Base-by-base conservation (phyloP, 306 rosid species). In the Citrullus colocynthis region DNA sequence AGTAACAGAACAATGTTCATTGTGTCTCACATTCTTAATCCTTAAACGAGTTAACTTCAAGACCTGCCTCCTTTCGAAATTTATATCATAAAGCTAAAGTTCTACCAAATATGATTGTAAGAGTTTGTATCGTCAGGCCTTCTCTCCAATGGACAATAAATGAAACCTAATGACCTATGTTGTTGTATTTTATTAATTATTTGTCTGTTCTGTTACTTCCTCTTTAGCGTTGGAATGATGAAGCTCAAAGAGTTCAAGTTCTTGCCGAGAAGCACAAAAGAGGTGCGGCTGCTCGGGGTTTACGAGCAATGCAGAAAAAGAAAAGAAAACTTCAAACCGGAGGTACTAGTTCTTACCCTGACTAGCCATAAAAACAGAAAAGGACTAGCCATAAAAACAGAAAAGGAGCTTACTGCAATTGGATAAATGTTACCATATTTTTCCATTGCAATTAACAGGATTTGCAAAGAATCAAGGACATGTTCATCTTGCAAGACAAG, bases 191-290 rank as follows among this genome's bases (percentile, higher is more conserved):
- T 64, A 66, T 76, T 42, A 65, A 45, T 81, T 78, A 51, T 59
- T 44, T 73, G 78, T 62, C 58, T 82, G 78, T 61, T 49, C 76
- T 17, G 28, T 36, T 39, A 3, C 3, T 32, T 63, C 11, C 28
- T 67, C 63, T 82, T 55, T 83, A 93, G 98, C 45, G n/a, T 83
- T 93, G 96, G 96, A 86, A 78, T 79, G 45, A 88, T 75, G 96
- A 93, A 89, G 85, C 91, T 69, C 86, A 88, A 79, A 85, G 97
- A 85, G 66, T 79, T 20, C 71, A 70, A 79, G 96, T 90, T 78
- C 90, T 93, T 71, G 82, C 84, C 58, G 96, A 93, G 90, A 90
- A 93, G 85, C 96, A 93, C 84, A 78, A 18, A 85, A 83, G 93
- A 18, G 94, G 98, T 77, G 89, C 82, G 36, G 96, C 83, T 62